A percentile compares a stretch with the other conserved stretches of the same genome.
These are phyloP conservation scores for Peniophora sp. DNA, from an alignment of 1,284 basidiomycete species.

Conservation along the genomic window DNA sequence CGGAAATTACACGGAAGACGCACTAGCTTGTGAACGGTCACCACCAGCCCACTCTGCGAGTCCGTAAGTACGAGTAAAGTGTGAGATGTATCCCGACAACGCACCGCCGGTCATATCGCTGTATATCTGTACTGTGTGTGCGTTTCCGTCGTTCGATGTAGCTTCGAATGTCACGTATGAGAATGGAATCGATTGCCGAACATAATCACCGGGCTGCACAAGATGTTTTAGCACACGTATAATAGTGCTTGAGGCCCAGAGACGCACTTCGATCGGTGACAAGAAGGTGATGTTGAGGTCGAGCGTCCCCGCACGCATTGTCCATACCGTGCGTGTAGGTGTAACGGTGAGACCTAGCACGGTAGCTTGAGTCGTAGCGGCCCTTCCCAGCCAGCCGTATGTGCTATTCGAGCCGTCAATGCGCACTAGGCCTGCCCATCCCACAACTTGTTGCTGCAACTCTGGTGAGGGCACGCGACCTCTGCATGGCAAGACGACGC, in stretches of 20 bases:
- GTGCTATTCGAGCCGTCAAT: slow-evolving; percentile 5
- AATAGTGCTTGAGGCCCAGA: no score
- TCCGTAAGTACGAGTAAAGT: neutral
- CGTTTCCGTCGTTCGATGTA: slow-evolving; percentile 18
- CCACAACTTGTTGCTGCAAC: slow-evolving; percentile 3
- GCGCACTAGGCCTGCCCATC: slow-evolving; percentile 7
- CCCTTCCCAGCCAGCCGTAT: slow-evolving; percentile 8
- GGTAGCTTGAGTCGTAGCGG: neutral
- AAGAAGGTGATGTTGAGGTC: slow-evolving; percentile 18
- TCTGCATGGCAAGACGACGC: neutral
- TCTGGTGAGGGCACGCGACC: neutral
- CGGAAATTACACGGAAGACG: neutral
- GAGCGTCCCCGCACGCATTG: slow-evolving; percentile 15
- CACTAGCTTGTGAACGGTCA: neutral
- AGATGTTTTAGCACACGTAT: no score
- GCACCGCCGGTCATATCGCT: slow-evolving; percentile 25
- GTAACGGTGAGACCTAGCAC: slow-evolving; percentile 13
- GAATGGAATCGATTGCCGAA: slow-evolving; percentile 25
- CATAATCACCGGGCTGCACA: slow-evolving; percentile 20
- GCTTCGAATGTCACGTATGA: slow-evolving; percentile 23
- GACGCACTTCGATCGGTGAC: slow-evolving; percentile 21
- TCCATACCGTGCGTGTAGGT: slow-evolving; percentile 17
- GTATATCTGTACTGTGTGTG: slow-evolving; percentile 24
- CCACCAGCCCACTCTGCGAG: slow-evolving; percentile 11
- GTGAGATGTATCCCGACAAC: slow-evolving; percentile 4